phyloP scores from a whole-genome alignment of 768 basidiomycete species.

The Cyclocybe aegerita region DNA sequence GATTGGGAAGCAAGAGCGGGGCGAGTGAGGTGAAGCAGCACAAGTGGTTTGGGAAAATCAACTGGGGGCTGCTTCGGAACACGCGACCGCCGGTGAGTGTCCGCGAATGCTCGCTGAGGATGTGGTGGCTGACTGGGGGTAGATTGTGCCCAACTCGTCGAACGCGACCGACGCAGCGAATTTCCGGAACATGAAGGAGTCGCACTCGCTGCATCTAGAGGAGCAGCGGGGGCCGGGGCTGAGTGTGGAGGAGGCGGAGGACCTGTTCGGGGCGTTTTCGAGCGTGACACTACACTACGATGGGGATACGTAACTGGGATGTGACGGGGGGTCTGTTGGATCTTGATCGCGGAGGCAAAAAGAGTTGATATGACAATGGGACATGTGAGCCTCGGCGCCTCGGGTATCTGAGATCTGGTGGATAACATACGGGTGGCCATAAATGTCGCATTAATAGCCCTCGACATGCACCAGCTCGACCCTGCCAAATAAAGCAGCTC shows the following conservation, averaged over 20 bases:
- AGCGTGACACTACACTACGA: conserved; percentile 89
- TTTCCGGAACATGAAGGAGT: conserved; percentile 90
- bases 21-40: conserved; percentile 99
- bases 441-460: conserved; percentile 12
- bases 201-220: conserved; percentile 87
- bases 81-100: conserved; percentile 85
- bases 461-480: conserved; percentile 6
- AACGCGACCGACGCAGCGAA: conserved; percentile 84
- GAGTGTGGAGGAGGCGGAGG: conserved; percentile 44
- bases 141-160: conserved; percentile 82
- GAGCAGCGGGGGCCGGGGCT: conserved; percentile 43
- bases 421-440: conserved; percentile 18
- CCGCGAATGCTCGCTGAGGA: conserved; percentile 2
- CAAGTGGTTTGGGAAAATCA: conserved; percentile 96
- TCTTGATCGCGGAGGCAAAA: conserved; percentile 24
- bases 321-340: conserved; percentile 10
- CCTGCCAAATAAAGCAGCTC: conserved; percentile 21
- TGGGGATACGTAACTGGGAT: conserved; percentile 45
- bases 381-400: conserved; percentile 36
- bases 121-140: conserved; percentile 20
- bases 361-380: conserved; percentile 25
- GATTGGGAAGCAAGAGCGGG: conserved; percentile 89
- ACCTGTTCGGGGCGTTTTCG: conserved; percentile 85
- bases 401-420: conserved; percentile 35
- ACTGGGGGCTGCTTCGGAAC: conserved; percentile 95